A percentile compares a stretch with the other conserved stretches of the same genome.
Conservation (phyloP, 352 stramenopile species). For the Phytophthora fragariaefolia region DNA sequence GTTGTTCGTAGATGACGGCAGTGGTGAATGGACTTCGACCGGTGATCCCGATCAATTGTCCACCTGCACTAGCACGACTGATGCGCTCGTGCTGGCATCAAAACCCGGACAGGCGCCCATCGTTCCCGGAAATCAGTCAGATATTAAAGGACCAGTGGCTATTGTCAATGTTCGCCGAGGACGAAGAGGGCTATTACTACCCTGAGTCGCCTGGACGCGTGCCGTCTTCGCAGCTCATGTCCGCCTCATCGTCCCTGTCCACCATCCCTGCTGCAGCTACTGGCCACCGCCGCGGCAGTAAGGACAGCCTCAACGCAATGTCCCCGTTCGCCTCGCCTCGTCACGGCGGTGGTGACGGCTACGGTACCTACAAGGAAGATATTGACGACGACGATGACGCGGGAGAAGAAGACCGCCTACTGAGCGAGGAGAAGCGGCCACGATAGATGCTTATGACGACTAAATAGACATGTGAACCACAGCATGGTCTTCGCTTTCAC, state of each 20-base stretch:
- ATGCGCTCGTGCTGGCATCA: constrained; percentile 88
- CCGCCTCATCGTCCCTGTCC: constrained; percentile 44
- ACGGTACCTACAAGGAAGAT: constrained; percentile 36
- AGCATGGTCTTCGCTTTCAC: constrained; percentile 8
- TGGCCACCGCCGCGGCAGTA: constrained; percentile 41
- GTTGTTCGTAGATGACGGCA: constrained; percentile 73
- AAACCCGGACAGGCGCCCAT: constrained; percentile 69
- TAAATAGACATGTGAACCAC: constrained; percentile 46
- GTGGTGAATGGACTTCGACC: constrained; percentile 86
- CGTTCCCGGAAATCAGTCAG: constrained; percentile 83
- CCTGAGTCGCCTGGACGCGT: constrained; percentile 24
- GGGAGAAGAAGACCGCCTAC: constrained; percentile 44
- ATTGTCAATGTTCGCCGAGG: constrained; percentile 58
- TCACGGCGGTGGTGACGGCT: constrained; percentile 23
- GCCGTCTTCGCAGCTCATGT: constrained; percentile 35
- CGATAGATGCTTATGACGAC: constrained; percentile 54
- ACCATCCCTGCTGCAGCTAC: constrained; percentile 35
- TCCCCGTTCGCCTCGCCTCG: constrained; percentile 34
- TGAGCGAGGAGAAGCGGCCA: constrained; percentile 50
- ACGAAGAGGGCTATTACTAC: constrained; percentile 63
- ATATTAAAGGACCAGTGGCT: constrained; percentile 81
- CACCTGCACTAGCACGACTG: constrained; percentile 72
- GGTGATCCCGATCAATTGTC: constrained; percentile 86
- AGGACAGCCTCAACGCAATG: constrained; percentile 44
- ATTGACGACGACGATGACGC: constrained; percentile 18